Percentiles rank a stretch among this genome's conserved stretches.
phyloP scores from a whole-genome alignment of 345 rosid genomes.

The Lepidium sativum region DNA sequence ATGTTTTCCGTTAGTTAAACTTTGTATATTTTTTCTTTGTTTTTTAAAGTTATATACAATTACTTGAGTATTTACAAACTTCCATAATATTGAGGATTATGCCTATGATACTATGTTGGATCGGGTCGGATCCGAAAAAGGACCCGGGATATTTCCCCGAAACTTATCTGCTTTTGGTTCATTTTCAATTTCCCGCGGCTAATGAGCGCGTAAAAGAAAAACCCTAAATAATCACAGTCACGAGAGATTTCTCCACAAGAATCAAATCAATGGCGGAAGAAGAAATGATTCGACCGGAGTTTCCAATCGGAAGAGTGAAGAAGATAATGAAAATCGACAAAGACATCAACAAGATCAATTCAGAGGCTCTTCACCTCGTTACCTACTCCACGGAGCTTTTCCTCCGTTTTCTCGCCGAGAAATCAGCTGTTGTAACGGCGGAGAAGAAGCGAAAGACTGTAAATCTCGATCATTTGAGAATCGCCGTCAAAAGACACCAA shows the following conservation, averaged over 20 bases:
- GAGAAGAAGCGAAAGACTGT: constrained; percentile 74
- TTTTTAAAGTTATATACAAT: no score
- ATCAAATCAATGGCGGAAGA: constrained; percentile 53
- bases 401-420: constrained; percentile 68
- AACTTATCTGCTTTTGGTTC: no score
- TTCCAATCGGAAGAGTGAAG: constrained; percentile 66
- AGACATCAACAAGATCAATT: constrained; percentile 73
- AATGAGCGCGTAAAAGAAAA: not conserved
- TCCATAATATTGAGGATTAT: no score
- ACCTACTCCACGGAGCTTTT: constrained; percentile 57
- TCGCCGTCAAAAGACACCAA: constrained; percentile 64
- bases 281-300: constrained; percentile 38
- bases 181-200: not conserved
- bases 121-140: no score
- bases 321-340: constrained; percentile 80
- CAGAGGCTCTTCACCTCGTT: constrained; percentile 69
- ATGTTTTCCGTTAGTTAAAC: no score
- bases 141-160: no score
- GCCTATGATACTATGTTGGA: no score
- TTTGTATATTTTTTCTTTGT: no score
- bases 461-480: constrained; percentile 55
- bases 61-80: no score
- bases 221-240: not conserved
- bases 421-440: constrained; percentile 38
- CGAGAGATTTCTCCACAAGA: not conserved